A percentile compares a stretch with the other conserved stretches of the same genome.
These are phyloP conservation scores for Secale cereale DNA, from an alignment of 176 grass and related monocot species.

Conservation along the genomic window DNA sequence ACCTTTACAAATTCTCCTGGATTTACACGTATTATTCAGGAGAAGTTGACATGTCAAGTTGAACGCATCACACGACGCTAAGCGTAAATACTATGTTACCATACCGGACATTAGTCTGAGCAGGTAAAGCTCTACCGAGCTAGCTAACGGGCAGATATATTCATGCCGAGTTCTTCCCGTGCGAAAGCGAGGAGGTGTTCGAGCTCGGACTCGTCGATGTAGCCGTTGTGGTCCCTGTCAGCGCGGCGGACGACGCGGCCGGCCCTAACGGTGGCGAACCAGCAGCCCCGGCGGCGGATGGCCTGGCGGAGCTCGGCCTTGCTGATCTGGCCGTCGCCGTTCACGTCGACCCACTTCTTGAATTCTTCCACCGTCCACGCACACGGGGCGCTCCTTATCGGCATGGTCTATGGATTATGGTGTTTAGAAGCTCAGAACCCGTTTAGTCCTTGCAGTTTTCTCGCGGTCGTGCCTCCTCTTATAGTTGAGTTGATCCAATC, in stretches of 20 bases:
- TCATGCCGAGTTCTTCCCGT: conserved; percentile 46
- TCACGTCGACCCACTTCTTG: conserved; percentile 57
- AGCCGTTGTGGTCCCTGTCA: conserved; percentile 45
- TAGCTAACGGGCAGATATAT: conserved; percentile 30
- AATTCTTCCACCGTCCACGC: conserved; percentile 35
- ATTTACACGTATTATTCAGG: conserved; percentile 28
- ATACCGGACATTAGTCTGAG: not conserved
- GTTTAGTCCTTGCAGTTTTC: too few relatives aligned
- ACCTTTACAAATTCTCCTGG: not conserved
- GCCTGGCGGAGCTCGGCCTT: conserved; percentile 51
- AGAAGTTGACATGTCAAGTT: not conserved
- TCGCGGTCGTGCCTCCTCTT: not conserved
- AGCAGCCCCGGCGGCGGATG: conserved; percentile 34
- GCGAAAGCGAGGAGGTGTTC: conserved; percentile 56
- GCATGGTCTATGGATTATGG: too few relatives aligned
- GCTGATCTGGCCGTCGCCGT: conserved; percentile 62
- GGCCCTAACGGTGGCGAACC: conserved; percentile 36
- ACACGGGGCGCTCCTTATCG: not conserved
- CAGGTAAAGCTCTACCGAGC: not conserved
- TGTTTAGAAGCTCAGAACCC: too few relatives aligned
- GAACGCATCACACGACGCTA: too few relatives aligned
- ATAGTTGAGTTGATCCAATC: not conserved
- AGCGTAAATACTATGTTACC: not conserved
- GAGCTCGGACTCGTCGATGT: conserved; percentile 54
- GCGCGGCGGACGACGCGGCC: conserved; percentile 20